Conservation (phyloP, 2,329 filamentous ascomycete genomes). For the Aspergillus hortae region DNA sequence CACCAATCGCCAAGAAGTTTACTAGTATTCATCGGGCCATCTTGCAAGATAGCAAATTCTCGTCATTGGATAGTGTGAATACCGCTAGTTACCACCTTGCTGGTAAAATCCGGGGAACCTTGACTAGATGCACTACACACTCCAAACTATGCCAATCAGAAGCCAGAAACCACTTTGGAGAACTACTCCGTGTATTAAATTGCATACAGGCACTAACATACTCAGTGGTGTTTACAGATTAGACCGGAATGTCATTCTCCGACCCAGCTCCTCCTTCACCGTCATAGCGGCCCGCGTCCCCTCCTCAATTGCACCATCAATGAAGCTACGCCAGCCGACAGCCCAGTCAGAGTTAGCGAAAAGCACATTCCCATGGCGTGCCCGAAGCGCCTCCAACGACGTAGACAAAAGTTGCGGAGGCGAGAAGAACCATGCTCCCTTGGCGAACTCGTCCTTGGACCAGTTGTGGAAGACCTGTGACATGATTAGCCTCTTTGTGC, state of each 20-base stretch:
- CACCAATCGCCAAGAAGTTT: neutral
- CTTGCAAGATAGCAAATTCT: neutral
- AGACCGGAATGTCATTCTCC: neutral
- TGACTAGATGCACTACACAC: neutral
- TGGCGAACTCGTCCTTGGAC: constrained; percentile 46
- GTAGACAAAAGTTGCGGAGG: constrained; percentile 35
- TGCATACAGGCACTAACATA: neutral
- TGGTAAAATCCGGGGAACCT: neutral
- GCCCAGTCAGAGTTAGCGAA: constrained; percentile 52
- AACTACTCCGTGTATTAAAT: neutral
- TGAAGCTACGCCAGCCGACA: constrained; percentile 49
- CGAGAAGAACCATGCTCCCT: constrained; percentile 45
- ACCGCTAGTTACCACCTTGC: neutral
- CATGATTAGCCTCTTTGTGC: neutral
- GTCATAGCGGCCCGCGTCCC: constrained; percentile 36
- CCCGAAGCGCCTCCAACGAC: constrained; percentile 41
- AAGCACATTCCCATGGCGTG: constrained; percentile 42
- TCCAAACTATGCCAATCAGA: neutral
- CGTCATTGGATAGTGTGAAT: neutral
- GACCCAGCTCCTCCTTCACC: constrained; percentile 21
- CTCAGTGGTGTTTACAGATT: neutral
- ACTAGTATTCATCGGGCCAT: no score
- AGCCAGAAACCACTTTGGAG: neutral
- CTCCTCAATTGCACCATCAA: constrained; percentile 50
- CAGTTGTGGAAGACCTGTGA: constrained; percentile 47